Base-by-base conservation (phyloP, 441 rosid genomes). In the Geranium incanum region DNA sequence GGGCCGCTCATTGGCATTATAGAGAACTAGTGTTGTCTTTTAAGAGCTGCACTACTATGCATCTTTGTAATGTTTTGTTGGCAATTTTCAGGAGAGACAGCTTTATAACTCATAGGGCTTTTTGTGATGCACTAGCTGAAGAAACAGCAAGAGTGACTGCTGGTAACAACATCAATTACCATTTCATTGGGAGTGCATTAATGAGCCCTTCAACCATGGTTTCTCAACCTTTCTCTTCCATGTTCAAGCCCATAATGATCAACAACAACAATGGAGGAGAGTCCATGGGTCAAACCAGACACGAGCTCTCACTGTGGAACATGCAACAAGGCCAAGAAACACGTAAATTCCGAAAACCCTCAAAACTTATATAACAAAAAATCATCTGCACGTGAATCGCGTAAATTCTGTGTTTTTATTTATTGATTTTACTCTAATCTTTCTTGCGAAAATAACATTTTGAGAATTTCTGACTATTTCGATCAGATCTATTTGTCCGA, bases 261-360 rank as follows among this genome's bases (percentile, higher is more conserved):
- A 28, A 28, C 33, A 28, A 28, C 33, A 28, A 28, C 72, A 70
- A 48, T 50, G 69, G 65, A 23, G 78, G 71, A 36, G 74, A 71
- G 11, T 11, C 74, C 23, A 28, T 78, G 36, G 82, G 85, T 68
- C 89, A 81, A 66, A 70, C 90, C 1, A 79, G 81, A 16, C 73
- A 78, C 0, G 83, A 84, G 1, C 83, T 88, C 21, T 81, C 98
- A 5, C 68, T 89, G 36, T 93, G 96, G 96, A 85, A 71, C 67
- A 62, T 84, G 55, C 82, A 82, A 45, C 82, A 82, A 72, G 69
- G 73, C 71, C 82, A 82, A 36, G 79, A 79, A 76, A 69, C 73
- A 76, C 33, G 33, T 28, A 28, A 28, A 28, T 28, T 28, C 33
- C 33, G 33, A 28, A 28, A 28, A 28, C 33, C 33, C 33, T 28